Conservation (phyloP, 2,329 filamentous ascomycete genomes). For the Monilinia laxa region DNA sequence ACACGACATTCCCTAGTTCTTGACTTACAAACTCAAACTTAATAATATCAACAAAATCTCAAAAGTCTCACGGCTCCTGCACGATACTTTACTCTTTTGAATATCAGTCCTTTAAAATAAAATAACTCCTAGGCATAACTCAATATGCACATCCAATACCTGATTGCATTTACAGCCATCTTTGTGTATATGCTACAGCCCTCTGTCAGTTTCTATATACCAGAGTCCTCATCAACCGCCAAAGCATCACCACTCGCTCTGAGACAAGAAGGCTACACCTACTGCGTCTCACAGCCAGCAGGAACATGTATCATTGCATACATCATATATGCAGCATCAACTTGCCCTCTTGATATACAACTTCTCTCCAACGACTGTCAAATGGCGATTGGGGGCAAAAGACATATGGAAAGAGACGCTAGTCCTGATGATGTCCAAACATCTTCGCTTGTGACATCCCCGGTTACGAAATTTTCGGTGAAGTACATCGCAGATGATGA, state of each 20-base stretch:
- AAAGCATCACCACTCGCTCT: neutral
- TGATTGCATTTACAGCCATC: neutral
- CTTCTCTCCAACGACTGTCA: neutral
- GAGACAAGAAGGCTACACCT: neutral
- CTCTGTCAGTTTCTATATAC: neutral
- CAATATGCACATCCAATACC: neutral
- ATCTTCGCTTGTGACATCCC: neutral
- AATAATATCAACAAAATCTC: neutral
- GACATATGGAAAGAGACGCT: neutral
- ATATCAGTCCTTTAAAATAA: too few species aligned
- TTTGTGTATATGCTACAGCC: neutral
- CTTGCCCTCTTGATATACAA: neutral
- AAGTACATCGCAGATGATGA: neutral
- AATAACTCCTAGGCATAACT: neutral
- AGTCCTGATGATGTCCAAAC: neutral
- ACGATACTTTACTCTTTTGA: neutral
- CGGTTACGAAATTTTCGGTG: neutral
- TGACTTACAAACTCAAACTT: neutral
- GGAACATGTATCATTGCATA: constrained; percentile 9
- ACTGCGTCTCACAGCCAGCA: neutral
- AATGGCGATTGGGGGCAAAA: neutral
- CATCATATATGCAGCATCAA: neutral
- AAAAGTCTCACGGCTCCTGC: neutral
- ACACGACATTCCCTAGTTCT: too few species aligned
- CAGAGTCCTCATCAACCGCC: neutral